phyloP scores from a whole-genome alignment of 2,329 filamentous ascomycete genomes.

The Trichoderma gracile region DNA sequence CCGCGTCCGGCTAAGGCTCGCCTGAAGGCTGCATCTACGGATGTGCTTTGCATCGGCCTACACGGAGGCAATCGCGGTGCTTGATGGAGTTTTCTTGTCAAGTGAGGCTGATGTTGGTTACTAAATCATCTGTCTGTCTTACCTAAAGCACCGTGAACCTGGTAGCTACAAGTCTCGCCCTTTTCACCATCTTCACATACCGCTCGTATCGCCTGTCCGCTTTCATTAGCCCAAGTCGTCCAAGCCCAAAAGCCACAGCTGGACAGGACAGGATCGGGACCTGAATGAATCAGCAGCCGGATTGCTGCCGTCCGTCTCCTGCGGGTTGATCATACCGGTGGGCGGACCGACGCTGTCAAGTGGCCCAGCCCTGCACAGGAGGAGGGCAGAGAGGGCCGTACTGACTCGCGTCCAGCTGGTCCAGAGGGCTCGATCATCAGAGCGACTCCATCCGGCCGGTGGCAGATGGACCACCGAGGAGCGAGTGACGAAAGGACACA shows the following conservation, averaged over 20 bases:
- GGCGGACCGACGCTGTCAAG: conserved; percentile 18
- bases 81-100: not conserved
- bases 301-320: conserved; percentile 1
- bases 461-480: not conserved
- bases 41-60: conserved; percentile 16
- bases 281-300: not conserved
- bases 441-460: not conserved
- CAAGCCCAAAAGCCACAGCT: not conserved
- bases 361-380: conserved; percentile 12
- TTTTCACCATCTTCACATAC: not conserved
- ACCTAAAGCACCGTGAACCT: too few relatives aligned
- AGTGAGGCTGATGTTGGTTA: too few relatives aligned
- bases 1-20: not conserved
- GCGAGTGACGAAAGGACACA: not conserved
- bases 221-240: not conserved
- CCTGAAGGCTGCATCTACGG: not conserved
- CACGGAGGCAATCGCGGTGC: not conserved
- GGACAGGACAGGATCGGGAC: conserved; percentile 7
- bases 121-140: too few relatives aligned
- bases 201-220: not conserved
- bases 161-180: not conserved
- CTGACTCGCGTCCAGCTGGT: conserved; percentile 16
- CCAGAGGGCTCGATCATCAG: conserved; percentile 5
- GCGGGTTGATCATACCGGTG: conserved; percentile 22
- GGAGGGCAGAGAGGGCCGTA: not conserved